These are phyloP conservation scores for Pseudozyma sp. DNA, from an alignment of 1,284 basidiomycete genomes.

Conservation along the genomic window DNA sequence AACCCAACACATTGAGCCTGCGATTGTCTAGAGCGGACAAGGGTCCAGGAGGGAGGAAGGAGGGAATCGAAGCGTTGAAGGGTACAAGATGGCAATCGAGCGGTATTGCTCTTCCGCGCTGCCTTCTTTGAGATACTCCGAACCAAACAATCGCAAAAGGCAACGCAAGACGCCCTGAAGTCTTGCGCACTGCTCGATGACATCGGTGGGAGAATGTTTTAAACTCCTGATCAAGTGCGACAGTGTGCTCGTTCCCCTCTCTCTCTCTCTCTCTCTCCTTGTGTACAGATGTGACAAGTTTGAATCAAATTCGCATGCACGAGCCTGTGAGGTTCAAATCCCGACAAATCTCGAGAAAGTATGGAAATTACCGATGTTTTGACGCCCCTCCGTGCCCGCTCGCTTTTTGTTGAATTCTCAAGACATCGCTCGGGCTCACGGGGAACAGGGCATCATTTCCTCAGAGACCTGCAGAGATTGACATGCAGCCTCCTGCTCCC, in stretches of 20 bases:
- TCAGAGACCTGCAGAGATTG: not conserved
- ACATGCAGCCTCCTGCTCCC: not conserved
- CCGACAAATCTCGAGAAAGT: constrained; percentile 3
- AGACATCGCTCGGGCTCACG: constrained; percentile 6
- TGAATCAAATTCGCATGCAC: constrained; percentile 2
- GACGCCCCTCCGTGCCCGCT: not conserved
- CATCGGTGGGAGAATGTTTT: constrained; percentile 11
- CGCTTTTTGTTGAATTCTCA: not conserved
- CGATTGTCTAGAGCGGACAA: too few relatives aligned
- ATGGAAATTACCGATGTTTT: not conserved
- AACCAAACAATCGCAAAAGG: too few relatives aligned
- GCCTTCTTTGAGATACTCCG: too few relatives aligned
- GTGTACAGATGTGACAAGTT: not conserved
- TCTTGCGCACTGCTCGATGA: constrained; percentile 18
- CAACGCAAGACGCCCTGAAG: too few relatives aligned
- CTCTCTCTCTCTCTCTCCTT: not conserved
- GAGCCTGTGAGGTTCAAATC: not conserved
- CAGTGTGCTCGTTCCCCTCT: not conserved
- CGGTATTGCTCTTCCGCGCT: too few relatives aligned
- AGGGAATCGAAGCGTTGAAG: too few relatives aligned
- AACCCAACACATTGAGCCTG: too few relatives aligned
- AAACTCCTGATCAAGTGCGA: not conserved
- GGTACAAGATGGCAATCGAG: too few relatives aligned
- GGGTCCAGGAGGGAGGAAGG: too few relatives aligned
- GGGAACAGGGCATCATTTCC: not conserved